These are phyloP conservation scores for maize (Zea mays) DNA, from an alignment of 176 grass and related monocot species.

Conservation along the genomic window DNA sequence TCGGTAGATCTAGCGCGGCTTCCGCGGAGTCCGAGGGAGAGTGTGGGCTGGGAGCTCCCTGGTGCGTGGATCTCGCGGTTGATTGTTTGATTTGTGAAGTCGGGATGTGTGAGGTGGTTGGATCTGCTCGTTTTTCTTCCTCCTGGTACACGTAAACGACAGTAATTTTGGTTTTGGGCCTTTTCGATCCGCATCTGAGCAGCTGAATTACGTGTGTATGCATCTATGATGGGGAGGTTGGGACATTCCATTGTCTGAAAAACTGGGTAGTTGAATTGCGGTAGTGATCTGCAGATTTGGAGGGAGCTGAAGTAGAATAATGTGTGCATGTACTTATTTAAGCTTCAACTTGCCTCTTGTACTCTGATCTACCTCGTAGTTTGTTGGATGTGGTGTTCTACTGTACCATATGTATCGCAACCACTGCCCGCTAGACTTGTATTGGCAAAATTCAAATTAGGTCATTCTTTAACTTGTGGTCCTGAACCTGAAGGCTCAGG, in stretches of 20 bases:
- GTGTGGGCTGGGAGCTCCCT: background rate
- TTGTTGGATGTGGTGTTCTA: background rate
- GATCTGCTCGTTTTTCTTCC: conserved; percentile 19
- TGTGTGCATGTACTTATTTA: background rate
- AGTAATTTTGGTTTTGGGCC: background rate
- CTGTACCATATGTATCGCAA: background rate
- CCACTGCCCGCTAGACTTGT: background rate
- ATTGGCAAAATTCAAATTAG: background rate
- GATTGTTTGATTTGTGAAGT: conserved; percentile 7
- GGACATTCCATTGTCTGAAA: background rate
- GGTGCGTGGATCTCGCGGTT: conserved; percentile 27
- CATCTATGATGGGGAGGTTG: background rate
- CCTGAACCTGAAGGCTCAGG: background rate
- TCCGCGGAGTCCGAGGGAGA: background rate
- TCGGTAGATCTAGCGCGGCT: conserved; percentile 46
- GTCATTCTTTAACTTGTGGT: background rate
- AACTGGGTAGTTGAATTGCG: conserved; percentile 23
- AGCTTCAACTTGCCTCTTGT: background rate
- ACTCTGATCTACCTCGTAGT: background rate
- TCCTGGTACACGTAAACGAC: background rate
- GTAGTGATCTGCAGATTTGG: conserved; percentile 3
- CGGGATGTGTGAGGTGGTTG: background rate
- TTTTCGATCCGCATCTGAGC: conserved; percentile 20
- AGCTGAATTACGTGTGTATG: background rate
- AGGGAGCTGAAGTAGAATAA: background rate